Conservation (phyloP, 2,329 filamentous ascomycete species). For the Aureobasidium sp. region DNA sequence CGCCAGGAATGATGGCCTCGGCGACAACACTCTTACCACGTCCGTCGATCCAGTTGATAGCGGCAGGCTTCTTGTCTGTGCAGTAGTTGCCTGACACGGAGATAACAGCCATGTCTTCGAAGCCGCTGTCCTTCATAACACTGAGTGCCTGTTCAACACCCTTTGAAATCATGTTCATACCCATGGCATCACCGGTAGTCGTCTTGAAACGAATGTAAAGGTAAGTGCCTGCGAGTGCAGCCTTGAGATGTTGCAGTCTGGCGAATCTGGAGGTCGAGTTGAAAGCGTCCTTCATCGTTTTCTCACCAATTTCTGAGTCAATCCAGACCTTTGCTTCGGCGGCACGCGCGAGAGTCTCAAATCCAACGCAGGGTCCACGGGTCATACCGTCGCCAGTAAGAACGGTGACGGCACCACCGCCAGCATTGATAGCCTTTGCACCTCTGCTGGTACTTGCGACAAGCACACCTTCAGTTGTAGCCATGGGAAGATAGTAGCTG, state of each 20-base stretch:
- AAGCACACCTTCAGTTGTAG: conserved; percentile 93
- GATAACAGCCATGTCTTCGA: conserved; percentile 92
- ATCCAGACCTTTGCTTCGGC: conserved; percentile 94
- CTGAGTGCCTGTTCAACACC: conserved; percentile 88
- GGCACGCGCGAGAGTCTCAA: conserved; percentile 80
- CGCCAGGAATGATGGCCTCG: conserved; percentile 87
- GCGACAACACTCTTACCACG: conserved; percentile 95
- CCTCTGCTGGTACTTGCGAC: conserved; percentile 90
- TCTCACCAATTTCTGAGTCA: conserved; percentile 79
- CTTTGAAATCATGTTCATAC: conserved; percentile 99
- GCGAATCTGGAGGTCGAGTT: conserved; percentile 96
- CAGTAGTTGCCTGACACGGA: conserved; percentile 97
- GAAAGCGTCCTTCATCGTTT: conserved; percentile 82
- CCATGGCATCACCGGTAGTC: conserved; percentile 97
- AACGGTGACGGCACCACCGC: conserved; percentile 85
- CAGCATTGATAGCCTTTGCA: conserved; percentile 95
- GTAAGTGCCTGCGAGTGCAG: conserved; percentile 85
- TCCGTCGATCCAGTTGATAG: conserved; percentile 98
- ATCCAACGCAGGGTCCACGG: conserved; percentile 84
- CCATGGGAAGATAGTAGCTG: conserved; percentile 97
- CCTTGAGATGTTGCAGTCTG: conserved; percentile 81
- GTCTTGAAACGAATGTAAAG: conserved; percentile 98
- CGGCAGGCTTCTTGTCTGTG: conserved; percentile 94
- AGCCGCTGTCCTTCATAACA: conserved; percentile 85
- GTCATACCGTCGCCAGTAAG: conserved; percentile 98